Conservation (phyloP, 495 filamentous ascomycete species). For the Xylona heveae region DNA sequence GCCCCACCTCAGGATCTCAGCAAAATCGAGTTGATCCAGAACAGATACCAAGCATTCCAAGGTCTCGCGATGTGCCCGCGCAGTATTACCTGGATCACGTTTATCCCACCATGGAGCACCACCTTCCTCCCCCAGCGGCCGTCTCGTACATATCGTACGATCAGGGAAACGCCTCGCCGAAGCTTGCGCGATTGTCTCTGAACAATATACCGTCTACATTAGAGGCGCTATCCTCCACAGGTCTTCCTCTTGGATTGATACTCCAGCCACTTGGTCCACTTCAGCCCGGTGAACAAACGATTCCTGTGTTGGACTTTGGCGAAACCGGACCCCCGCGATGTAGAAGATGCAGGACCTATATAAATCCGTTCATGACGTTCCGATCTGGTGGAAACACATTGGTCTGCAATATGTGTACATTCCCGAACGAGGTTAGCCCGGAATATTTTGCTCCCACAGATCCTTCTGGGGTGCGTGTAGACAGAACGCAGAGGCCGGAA, state of each 20-base stretch:
- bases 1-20: constrained; percentile 27
- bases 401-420: constrained; percentile 95
- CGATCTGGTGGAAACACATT: constrained; percentile 85
- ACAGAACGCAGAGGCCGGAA: constrained; percentile 78
- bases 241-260: constrained; percentile 68
- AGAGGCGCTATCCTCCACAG: constrained; percentile 59
- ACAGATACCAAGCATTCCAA: constrained; percentile 79
- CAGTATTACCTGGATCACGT: constrained; percentile 70
- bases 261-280: constrained; percentile 74
- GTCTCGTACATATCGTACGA: constrained; percentile 82
- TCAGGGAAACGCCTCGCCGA: constrained; percentile 92
- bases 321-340: constrained; percentile 81
- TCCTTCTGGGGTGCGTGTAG: constrained; percentile 67
- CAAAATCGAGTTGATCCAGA: constrained; percentile 74
- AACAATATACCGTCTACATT: constrained; percentile 74
- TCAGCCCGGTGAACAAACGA: constrained; percentile 65
- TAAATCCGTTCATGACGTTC: constrained; percentile 99
- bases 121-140: constrained; percentile 73
- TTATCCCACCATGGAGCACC: constrained; percentile 85
- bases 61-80: constrained; percentile 59
- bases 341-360: constrained; percentile 83
- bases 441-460: constrained; percentile 90
- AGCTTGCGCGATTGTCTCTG: constrained; percentile 74
- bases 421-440: constrained; percentile 79
- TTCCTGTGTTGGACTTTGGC: constrained; percentile 90